Conservation (phyloP, 306 rosid species). For the Cicer yamashitae region DNA sequence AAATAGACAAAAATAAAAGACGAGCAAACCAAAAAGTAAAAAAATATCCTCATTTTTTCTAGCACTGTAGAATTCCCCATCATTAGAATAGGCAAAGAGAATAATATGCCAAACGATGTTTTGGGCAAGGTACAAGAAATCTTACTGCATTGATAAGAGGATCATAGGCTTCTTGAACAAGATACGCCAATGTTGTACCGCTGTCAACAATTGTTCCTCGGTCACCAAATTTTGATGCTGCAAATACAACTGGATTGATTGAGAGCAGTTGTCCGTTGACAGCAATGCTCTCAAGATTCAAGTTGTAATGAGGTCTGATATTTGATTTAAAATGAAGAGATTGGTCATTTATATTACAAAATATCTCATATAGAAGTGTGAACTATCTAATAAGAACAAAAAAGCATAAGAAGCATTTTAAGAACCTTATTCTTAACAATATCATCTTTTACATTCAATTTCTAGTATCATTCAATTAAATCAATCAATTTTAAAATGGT, state of each 20-base stretch:
- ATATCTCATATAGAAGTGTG: slow-evolving; percentile 36
- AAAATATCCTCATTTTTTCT: too few species aligned
- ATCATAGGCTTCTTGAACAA: too few species aligned
- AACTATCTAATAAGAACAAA: slow-evolving; percentile 9
- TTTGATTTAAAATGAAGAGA: slow-evolving; percentile 27
- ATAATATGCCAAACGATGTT: too few species aligned
- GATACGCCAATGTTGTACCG: too few species aligned
- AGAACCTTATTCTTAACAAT: slow-evolving; percentile 4
- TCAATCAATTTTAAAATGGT: slow-evolving; percentile 13
- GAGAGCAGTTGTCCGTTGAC: slow-evolving; percentile 82
- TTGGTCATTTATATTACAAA: slow-evolving; percentile 42
- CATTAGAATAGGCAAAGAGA: too few species aligned
- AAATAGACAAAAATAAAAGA: slow-evolving; percentile 13
- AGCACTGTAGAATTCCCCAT: too few species aligned
- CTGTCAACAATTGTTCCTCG: slow-evolving; percentile 93
- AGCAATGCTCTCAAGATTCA: slow-evolving; percentile 79
- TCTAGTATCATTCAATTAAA: slow-evolving; percentile 2
- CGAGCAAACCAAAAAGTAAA: too few species aligned
- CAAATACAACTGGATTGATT: slow-evolving; percentile 74
- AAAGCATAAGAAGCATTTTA: slow-evolving; percentile 37
- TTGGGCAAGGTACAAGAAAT: too few species aligned
- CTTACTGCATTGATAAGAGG: too few species aligned
- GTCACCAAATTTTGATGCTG: slow-evolving; percentile 65
- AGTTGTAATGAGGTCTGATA: slow-evolving; percentile 93
- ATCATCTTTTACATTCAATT: slow-evolving; percentile 24